phyloP scores from a whole-genome alignment of 2,329 filamentous ascomycete genomes.

The Arthroderma sp. region DNA sequence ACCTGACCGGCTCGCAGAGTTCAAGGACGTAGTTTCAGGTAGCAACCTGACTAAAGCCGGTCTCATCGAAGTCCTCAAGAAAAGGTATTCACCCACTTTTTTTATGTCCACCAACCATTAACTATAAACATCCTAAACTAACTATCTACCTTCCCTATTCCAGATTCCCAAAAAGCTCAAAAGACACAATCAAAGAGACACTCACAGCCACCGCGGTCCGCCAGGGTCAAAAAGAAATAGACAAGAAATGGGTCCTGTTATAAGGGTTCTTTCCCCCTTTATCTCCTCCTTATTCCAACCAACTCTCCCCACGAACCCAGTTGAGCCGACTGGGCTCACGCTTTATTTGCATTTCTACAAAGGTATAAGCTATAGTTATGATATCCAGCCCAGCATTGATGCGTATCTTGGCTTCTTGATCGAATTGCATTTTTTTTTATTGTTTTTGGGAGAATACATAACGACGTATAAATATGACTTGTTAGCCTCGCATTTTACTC shows the following conservation, averaged over 20 bases:
- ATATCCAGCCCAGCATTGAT: too few species aligned
- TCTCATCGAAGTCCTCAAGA: constrained; percentile 61
- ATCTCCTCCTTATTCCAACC: background rate
- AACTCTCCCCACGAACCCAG: background rate
- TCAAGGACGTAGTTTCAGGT: constrained; percentile 57
- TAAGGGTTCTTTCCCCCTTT: constrained; percentile 10
- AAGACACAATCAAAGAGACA: constrained; percentile 57
- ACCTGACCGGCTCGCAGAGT: constrained; percentile 48
- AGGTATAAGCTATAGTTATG: too few species aligned
- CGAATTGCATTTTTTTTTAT: too few species aligned
- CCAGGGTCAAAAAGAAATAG: constrained; percentile 47
- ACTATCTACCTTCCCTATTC: background rate
- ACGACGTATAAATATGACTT: too few species aligned
- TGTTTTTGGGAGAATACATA: too few species aligned
- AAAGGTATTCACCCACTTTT: constrained; percentile 35
- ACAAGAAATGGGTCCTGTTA: constrained; percentile 51
- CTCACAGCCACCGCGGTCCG: constrained; percentile 53
- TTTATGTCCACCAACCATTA: background rate
- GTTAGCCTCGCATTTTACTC: too few species aligned
- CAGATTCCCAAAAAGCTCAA: constrained; percentile 57
- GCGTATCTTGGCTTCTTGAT: too few species aligned
- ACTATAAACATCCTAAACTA: constrained; percentile 9
- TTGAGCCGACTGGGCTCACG: background rate
- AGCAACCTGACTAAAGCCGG: constrained; percentile 62
- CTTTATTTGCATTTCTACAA: too few species aligned